Conservation (phyloP, 2,329 filamentous ascomycete species). For the Apiospora pterosperma region DNA sequence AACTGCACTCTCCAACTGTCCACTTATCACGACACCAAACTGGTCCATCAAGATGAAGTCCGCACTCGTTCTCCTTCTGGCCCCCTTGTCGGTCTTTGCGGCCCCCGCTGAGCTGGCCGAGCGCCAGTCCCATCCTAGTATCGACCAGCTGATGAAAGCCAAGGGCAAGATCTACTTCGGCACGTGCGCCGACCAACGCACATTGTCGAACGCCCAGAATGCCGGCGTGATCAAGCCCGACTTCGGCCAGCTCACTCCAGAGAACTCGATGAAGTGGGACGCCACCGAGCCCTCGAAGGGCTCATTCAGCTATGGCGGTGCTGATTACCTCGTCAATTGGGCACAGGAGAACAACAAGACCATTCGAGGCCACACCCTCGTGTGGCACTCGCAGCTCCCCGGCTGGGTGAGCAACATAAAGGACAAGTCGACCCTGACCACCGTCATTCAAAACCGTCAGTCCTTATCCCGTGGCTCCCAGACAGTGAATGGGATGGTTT, state of each 20-base stretch:
- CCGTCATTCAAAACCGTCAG: slow-evolving; percentile 50
- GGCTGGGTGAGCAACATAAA: slow-evolving; percentile 51
- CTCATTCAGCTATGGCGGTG: slow-evolving; percentile 51
- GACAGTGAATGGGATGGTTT: background rate
- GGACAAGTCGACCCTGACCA: slow-evolving; percentile 39
- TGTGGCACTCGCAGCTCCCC: slow-evolving; percentile 61
- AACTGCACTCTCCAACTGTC: background rate
- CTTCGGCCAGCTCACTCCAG: slow-evolving; percentile 63
- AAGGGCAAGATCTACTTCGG: slow-evolving; percentile 67
- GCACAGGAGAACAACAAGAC: slow-evolving; percentile 53
- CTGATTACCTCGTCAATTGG: slow-evolving; percentile 59
- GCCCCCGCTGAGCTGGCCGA: slow-evolving; percentile 29
- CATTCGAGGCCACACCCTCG: slow-evolving; percentile 62
- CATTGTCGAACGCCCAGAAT: slow-evolving; percentile 45
- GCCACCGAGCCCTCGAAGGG: slow-evolving; percentile 36
- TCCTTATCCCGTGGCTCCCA: background rate
- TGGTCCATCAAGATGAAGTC: slow-evolving; percentile 24
- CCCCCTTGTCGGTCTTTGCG: slow-evolving; percentile 30
- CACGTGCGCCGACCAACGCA: slow-evolving; percentile 50
- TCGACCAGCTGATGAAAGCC: slow-evolving; percentile 55
- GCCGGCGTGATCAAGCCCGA: slow-evolving; percentile 55
- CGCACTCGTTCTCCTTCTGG: slow-evolving; percentile 31
- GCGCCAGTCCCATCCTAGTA: slow-evolving; percentile 41
- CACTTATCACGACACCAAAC: background rate
- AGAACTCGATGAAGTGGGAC: slow-evolving; percentile 73